Percentiles rank a stretch among this genome's conserved stretches.
These are phyloP conservation scores for Pterocarpus santalinus DNA, from an alignment of 306 rosid genomes.

Conservation along the genomic window DNA sequence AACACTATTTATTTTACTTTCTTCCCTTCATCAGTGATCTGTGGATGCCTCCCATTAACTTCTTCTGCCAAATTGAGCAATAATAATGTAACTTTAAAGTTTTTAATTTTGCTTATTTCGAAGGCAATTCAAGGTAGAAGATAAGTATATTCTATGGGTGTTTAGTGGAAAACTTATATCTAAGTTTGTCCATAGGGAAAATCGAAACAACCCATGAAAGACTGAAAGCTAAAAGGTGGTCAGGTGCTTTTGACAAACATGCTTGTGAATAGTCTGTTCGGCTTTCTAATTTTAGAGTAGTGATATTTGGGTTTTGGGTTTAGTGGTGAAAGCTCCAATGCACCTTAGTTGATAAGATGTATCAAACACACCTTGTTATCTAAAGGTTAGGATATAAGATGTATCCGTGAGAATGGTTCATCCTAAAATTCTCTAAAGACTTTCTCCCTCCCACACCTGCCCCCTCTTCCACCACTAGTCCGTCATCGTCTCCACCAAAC, in stretches of 20 bases:
- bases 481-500: too few species aligned
- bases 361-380: too few species aligned
- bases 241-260: not conserved
- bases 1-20: not conserved
- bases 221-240: not conserved
- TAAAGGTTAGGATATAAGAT: too few species aligned
- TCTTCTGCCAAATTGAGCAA: conserved; percentile 20
- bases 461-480: too few species aligned
- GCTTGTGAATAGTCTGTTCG: not conserved
- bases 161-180: conserved; percentile 45
- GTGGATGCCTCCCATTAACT: conserved; percentile 38
- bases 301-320: too few species aligned
- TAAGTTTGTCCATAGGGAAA: conserved; percentile 27
- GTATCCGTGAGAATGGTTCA: too few species aligned
- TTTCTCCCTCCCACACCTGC: too few species aligned
- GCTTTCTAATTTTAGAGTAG: too few species aligned
- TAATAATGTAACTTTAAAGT: not conserved
- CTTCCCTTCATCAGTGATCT: not conserved
- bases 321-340: too few species aligned
- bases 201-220: conserved; percentile 22
- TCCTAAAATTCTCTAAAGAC: too few species aligned
- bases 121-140: conserved; percentile 34
- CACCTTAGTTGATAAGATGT: too few species aligned
- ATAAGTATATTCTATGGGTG: conserved; percentile 68
- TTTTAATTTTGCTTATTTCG: conserved; percentile 29